phyloP scores from a whole-genome alignment of 768 basidiomycete genomes.

The Serendipita sp. region DNA sequence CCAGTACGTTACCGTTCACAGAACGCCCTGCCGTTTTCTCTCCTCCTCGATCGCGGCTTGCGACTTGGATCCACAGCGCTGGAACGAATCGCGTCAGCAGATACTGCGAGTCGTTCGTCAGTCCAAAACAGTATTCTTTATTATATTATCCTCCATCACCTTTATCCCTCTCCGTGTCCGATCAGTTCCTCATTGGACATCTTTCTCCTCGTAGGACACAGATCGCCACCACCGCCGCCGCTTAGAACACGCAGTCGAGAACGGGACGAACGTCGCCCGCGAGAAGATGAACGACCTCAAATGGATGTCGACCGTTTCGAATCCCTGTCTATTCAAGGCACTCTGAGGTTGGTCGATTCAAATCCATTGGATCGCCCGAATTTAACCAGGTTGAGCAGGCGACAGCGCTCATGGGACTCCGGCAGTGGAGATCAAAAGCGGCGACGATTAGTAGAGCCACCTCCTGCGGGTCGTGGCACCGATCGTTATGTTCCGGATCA shows the following conservation, averaged over 20 bases:
- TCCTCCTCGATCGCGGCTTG: background rate
- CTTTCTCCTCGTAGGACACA: background rate
- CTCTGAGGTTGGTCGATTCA: background rate
- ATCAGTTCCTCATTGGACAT: background rate
- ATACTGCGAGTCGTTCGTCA: background rate
- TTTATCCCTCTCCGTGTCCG: background rate
- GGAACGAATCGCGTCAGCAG: background rate
- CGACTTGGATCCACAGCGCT: background rate
- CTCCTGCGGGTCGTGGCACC: background rate
- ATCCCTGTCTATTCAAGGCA: background rate
- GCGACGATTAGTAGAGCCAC: background rate
- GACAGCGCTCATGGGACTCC: background rate
- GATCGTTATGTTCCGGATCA: background rate
- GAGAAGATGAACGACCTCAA: background rate
- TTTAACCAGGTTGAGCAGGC: background rate
- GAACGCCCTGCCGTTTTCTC: background rate
- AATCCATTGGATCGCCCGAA: background rate
- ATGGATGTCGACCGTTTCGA: background rate
- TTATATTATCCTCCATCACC: background rate
- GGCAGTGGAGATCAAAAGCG: background rate
- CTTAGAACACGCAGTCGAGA: background rate
- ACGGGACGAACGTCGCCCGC: background rate
- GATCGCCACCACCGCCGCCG: background rate
- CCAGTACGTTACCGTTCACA: slow-evolving; percentile 4
- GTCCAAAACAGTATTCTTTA: background rate